Conservation (phyloP, 768 basidiomycete genomes). For the Hygrophoropsis aurantiaca region DNA sequence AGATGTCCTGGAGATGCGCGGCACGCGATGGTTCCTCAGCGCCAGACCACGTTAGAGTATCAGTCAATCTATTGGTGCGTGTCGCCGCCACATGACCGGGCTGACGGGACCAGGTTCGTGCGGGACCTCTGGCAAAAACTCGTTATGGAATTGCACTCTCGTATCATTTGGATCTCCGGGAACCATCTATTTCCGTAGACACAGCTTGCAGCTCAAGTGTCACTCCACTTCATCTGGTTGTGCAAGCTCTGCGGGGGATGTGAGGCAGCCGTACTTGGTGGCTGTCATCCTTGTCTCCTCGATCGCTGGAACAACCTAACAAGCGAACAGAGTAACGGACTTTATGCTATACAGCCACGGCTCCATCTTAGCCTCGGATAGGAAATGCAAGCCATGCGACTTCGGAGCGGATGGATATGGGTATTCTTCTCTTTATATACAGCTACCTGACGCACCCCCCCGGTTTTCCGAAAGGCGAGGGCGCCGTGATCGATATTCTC, state of each 20-base stretch:
- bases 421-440: not conserved
- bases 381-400: constrained; percentile 47
- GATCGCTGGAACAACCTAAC: no score
- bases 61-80: no score
- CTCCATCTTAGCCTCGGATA: constrained; percentile 37
- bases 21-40: no score
- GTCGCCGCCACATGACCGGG: no score
- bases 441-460: not conserved
- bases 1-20: no score
- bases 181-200: constrained; percentile 50
- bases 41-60: no score
- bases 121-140: no score
- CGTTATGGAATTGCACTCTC: no score
- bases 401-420: constrained; percentile 41
- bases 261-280: constrained; percentile 47
- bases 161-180: constrained; percentile 39
- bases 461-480: constrained; percentile 41
- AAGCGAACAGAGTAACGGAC: constrained; percentile 36
- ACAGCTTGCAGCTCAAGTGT: constrained; percentile 51
- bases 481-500: constrained; percentile 36
- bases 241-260: constrained; percentile 48
- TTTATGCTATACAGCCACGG: constrained; percentile 39
- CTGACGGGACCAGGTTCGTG: no score
- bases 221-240: constrained; percentile 49
- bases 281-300: constrained; percentile 18